Evolutionary conservation across 208 protist genomes (phyloP), one percentile per base, ranked within the genome.

Genomic region (Crithidia brevicula): DNA sequence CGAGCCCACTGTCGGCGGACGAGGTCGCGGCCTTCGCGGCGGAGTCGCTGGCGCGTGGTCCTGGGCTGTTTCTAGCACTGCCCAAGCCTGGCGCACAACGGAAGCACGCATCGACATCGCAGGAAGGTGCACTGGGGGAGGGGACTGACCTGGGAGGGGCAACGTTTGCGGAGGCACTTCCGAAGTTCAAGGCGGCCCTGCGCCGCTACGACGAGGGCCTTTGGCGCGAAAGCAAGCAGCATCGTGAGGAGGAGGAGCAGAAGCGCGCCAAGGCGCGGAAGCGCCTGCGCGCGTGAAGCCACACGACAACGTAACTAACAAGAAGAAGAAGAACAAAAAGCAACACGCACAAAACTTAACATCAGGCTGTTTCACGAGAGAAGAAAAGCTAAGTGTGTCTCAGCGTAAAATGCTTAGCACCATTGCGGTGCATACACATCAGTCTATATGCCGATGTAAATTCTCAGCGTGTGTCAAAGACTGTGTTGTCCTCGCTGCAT

Each of bases 181-280:
- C 27, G 28, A 54, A 77, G 42, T 95, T 92, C 57, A 70, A 81
- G 53, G 51, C 69, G 6, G 83, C 80, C 15, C 56, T 95, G 66
- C 79, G 79, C 20, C 72, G 72, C 30, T 95, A 90, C 49, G 84
- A 82, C 18, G 89, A 90, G 59, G 72, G 47, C 23, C 74, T 92
- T n/a, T 89, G 83, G 81, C 75, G 75, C 2, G 63, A 56, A 1
- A 61, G 76, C 66, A 88, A 72, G 42, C 63, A 58, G 47, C 30
- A 23, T 45, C 34, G 52, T 28, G 63, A 72, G 52, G 69, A 84
- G 46, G 67, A 78, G 53, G 56, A 69, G 28, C 47, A 68, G 63
- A 72, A 66, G 67, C 58, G 61, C 25, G 61, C 46, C 42, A 60
- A 36, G 57, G 45, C 47, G 7, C 47, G 20, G 23, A 68, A 53